phyloP scores from a whole-genome alignment of 2,329 filamentous ascomycete species.

The Berkeleyomyces basicola region DNA sequence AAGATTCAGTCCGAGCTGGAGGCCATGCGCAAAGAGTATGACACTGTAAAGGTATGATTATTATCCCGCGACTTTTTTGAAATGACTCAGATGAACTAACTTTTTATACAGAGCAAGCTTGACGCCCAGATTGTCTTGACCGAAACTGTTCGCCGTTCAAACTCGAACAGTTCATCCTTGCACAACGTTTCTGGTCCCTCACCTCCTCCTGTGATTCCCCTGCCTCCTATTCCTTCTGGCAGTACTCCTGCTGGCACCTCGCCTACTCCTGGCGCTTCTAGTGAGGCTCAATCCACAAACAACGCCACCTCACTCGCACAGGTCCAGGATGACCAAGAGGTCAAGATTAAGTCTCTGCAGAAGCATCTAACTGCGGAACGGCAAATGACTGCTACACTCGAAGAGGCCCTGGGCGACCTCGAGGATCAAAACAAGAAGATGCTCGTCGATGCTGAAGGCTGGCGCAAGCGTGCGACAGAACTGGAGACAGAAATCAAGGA shows the following conservation, averaged over 20 bases:
- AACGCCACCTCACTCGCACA: constrained; percentile 49
- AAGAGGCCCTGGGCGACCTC: constrained; percentile 87
- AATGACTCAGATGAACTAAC: neutral
- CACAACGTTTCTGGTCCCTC: constrained; percentile 83
- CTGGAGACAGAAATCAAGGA: constrained; percentile 58
- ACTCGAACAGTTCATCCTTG: constrained; percentile 48
- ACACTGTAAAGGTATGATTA: constrained; percentile 50
- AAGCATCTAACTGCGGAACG: constrained; percentile 94
- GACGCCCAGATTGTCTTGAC: constrained; percentile 23
- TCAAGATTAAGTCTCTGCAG: constrained; percentile 86
- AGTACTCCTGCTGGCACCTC: constrained; percentile 14
- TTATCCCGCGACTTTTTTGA: constrained; percentile 21
- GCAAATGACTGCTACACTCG: constrained; percentile 84
- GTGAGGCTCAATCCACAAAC: constrained; percentile 20
- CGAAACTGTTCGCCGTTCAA: constrained; percentile 37
- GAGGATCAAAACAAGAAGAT: constrained; percentile 84
- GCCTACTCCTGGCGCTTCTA: neutral
- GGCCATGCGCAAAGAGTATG: constrained; percentile 49
- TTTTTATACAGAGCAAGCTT: constrained; percentile 36
- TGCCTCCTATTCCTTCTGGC: constrained; percentile 66
- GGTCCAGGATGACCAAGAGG: constrained; percentile 85
- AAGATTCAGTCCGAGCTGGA: constrained; percentile 55
- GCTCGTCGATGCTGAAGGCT: constrained; percentile 76
- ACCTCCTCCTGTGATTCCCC: constrained; percentile 85
- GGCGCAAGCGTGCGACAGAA: constrained; percentile 69